A percentile compares a stretch with the other conserved stretches of the same genome.
phyloP scores from a whole-genome alignment of 2,329 filamentous ascomycete genomes.

The Hymenoscyphus fraxineus region DNA sequence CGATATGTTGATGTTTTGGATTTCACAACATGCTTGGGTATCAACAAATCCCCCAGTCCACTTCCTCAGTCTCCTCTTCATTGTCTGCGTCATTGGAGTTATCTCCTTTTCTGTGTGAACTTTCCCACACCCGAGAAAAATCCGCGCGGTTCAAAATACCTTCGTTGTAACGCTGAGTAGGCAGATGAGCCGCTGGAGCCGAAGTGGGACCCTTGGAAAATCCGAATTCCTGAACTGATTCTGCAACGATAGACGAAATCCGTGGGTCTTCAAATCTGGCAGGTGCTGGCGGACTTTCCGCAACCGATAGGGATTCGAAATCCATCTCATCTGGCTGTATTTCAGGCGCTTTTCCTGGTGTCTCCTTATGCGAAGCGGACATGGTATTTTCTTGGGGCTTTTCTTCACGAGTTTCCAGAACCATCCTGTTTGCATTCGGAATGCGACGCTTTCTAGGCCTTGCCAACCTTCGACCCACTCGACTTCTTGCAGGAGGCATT shows the following conservation, averaged over 20 bases:
- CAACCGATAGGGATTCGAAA: background rate
- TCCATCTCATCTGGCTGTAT: background rate
- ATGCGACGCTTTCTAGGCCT: background rate
- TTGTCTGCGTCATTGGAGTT: background rate
- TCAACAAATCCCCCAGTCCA: background rate
- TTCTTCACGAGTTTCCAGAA: background rate
- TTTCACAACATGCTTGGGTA: background rate
- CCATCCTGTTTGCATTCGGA: background rate
- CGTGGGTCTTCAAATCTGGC: background rate
- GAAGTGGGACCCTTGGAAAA: background rate
- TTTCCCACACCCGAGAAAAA: background rate
- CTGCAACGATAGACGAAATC: background rate
- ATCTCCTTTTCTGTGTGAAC: background rate
- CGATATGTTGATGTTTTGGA: background rate
- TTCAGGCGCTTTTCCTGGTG: too few relatives aligned
- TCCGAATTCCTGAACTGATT: background rate
- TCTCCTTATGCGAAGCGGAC: background rate
- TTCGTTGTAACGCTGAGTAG: background rate
- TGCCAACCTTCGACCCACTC: background rate
- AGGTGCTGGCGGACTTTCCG: background rate
- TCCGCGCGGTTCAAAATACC: background rate
- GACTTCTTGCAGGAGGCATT: background rate
- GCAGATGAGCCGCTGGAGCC: background rate
- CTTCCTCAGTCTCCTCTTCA: background rate
- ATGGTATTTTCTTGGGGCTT: background rate